phyloP scores from a whole-genome alignment of 2,329 filamentous ascomycete genomes.

The Botryotinia calthae region DNA sequence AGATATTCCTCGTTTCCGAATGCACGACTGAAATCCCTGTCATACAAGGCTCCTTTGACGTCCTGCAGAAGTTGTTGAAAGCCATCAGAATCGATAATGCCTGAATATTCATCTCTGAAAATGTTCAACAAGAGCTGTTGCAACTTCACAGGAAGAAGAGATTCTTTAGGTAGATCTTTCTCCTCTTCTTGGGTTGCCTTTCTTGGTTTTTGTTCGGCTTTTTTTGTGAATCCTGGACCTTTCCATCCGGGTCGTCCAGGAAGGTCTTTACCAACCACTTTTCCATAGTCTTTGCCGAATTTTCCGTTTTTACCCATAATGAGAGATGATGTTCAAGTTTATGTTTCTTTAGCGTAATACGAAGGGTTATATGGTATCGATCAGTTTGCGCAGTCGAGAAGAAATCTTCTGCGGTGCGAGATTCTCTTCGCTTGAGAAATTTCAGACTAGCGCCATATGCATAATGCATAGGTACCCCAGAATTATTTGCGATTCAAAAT shows the following conservation, averaged over 20 bases:
- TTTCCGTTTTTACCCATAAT: conserved; percentile 34
- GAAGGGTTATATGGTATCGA: neutral
- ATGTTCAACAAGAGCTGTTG: conserved; percentile 72
- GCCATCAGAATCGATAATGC: conserved; percentile 47
- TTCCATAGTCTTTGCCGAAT: conserved; percentile 31
- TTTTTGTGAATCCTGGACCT: conserved; percentile 33
- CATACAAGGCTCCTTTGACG: conserved; percentile 82
- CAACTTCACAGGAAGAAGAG: conserved; percentile 47
- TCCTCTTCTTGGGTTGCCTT: conserved; percentile 16
- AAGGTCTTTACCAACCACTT: conserved; percentile 32
- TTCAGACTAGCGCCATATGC: conserved; percentile 12
- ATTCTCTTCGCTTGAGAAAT: conserved; percentile 17
- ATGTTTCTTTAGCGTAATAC: neutral
- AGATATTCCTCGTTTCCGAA: conserved; percentile 72
- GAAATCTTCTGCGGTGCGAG: conserved; percentile 16
- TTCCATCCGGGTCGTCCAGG: conserved; percentile 33
- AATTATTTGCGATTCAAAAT: neutral
- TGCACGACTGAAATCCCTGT: conserved; percentile 77
- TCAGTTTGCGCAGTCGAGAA: neutral
- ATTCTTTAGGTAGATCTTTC: conserved; percentile 18
- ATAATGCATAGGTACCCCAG: neutral
- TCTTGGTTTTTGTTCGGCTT: conserved; percentile 24
- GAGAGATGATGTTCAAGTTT: neutral
- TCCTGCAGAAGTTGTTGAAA: conserved; percentile 65
- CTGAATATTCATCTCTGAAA: conserved; percentile 64